Evolutionary conservation across 768 basidiomycete genomes (phyloP).

Genomic region (Podaxis mareebaensis): DNA sequence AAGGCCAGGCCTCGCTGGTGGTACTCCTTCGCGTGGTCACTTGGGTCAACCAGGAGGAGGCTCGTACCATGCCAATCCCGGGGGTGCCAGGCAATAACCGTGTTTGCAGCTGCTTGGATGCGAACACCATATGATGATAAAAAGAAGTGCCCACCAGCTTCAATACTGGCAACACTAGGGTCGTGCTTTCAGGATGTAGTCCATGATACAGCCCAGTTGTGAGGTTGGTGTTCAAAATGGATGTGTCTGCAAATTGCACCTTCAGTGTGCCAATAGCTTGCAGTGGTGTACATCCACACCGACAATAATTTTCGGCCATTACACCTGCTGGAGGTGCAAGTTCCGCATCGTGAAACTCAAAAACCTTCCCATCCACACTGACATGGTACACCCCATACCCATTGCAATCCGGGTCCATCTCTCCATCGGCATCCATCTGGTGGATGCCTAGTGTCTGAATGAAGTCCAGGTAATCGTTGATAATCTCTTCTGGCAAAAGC

Average conservation of each 20-base stretch:
- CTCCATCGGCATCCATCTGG: background rate
- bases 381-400: background rate
- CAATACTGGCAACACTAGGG: conserved; percentile 23
- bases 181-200: background rate
- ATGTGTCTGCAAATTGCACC: background rate
- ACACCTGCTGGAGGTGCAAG: background rate
- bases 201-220: background rate
- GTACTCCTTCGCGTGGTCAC: background rate
- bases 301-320: background rate
- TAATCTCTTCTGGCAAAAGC: background rate
- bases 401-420: background rate
- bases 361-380: background rate
- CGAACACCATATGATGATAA: background rate
- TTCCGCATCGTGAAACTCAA: background rate
- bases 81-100: background rate
- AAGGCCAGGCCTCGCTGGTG: background rate
- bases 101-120: background rate
- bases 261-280: background rate
- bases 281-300: background rate
- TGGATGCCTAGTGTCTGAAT: background rate
- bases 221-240: background rate
- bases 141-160: background rate
- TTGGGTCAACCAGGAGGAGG: background rate
- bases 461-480: background rate
- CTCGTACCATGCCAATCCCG: background rate